Percentiles rank a stretch among this genome's conserved stretches.
Evolutionary conservation across 306 rosid species (phyloP).

Genomic region (Macrotyloma uniflorum): DNA sequence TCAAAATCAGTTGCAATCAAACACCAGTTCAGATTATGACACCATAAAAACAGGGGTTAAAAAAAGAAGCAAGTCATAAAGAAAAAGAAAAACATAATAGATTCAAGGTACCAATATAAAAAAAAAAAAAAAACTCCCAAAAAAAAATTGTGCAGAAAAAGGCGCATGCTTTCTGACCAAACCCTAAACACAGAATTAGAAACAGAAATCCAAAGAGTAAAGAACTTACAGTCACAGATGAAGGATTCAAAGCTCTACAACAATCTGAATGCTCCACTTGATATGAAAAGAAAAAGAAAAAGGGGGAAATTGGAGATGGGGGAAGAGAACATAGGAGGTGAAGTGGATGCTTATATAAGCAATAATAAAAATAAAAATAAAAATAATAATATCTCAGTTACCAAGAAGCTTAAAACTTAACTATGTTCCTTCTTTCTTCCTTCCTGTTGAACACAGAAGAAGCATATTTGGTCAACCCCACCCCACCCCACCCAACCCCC

Average conservation of each 20-base stretch:
- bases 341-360: conserved; percentile 48
- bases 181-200: conserved; percentile 38
- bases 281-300: neutral
- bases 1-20: neutral
- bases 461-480: conserved; percentile 51
- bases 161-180: conserved; percentile 2
- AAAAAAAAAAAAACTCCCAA: neutral
- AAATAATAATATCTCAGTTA: neutral
- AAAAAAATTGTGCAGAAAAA: neutral
- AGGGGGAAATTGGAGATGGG: conserved; percentile 1
- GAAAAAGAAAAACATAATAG: neutral
- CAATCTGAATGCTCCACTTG: conserved; percentile 37
- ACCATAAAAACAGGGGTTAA: neutral
- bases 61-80: neutral
- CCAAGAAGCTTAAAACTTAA: neutral
- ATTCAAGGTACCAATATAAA: neutral
- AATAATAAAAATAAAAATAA: neutral
- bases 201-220: conserved; percentile 17
- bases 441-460: conserved; percentile 32
- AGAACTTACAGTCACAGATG: conserved; percentile 52
- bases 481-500: conserved; percentile 38
- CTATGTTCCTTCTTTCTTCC: neutral
- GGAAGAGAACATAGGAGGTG: conserved; percentile 37
- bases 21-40: conserved; percentile 36
- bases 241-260: conserved; percentile 44